A percentile compares a stretch with the other conserved stretches of the same genome.
These are phyloP conservation scores for Coemansia sp. DNA, from an alignment of 192 early-diverging fungal species.

Conservation along the genomic window DNA sequence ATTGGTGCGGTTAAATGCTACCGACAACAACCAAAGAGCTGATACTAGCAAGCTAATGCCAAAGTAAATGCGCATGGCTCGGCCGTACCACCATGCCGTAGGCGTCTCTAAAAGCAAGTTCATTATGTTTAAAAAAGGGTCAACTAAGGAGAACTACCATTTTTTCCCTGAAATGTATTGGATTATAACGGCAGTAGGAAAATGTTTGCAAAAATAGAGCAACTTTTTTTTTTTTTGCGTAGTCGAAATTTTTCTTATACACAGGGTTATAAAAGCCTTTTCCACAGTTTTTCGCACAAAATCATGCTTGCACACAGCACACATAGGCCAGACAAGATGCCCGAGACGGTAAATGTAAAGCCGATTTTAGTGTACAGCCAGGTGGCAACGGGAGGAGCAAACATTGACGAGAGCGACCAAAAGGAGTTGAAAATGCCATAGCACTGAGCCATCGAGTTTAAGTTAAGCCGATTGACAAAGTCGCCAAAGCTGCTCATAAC, in stretches of 20 bases:
- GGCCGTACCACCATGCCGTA: constrained; percentile 49
- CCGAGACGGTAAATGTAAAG: constrained; percentile 23
- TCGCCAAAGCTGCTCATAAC: constrained; percentile 55
- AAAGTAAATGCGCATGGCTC: constrained; percentile 46
- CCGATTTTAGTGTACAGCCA: constrained; percentile 41
- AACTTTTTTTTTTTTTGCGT: neutral
- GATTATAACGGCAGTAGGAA: neutral
- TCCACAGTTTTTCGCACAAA: constrained; percentile 9
- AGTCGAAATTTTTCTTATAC: no score
- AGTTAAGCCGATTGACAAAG: constrained; percentile 41
- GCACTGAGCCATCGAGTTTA: constrained; percentile 46
- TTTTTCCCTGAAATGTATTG: no score
- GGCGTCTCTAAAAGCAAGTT: constrained; percentile 10
- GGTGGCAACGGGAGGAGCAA: constrained; percentile 45
- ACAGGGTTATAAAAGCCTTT: neutral
- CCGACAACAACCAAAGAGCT: constrained; percentile 24
- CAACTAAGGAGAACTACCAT: no score
- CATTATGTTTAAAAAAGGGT: neutral
- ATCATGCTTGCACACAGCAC: constrained; percentile 17
- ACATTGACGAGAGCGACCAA: constrained; percentile 33
- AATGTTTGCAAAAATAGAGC: neutral
- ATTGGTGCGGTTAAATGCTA: constrained; percentile 9
- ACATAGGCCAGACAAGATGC: constrained; percentile 23
- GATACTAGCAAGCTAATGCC: constrained; percentile 34
- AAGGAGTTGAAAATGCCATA: constrained; percentile 45